Conservation (phyloP, 1,284 basidiomycete species). For the Ceratobasidium sp. region DNA sequence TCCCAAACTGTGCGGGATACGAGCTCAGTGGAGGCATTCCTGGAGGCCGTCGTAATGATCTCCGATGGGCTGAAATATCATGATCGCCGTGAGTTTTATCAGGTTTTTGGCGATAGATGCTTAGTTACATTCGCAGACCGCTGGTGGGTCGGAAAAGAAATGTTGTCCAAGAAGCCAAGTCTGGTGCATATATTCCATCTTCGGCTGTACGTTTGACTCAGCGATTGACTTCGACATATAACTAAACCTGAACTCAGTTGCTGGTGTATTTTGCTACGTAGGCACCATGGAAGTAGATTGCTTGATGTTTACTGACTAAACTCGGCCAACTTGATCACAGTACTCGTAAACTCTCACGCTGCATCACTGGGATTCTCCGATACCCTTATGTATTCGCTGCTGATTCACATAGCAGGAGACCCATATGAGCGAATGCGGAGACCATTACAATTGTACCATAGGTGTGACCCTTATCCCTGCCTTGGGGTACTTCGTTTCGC, state of each 20-base stretch:
- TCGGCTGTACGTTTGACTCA: neutral
- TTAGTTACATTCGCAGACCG: neutral
- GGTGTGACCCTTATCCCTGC: too few relatives aligned
- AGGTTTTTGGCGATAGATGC: neutral
- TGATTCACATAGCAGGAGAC: neutral
- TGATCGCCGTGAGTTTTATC: neutral
- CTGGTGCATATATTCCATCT: neutral
- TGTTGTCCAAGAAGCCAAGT: neutral
- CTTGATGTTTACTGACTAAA: neutral
- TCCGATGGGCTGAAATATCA: neutral
- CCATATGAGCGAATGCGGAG: neutral
- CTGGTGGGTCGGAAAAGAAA: neutral
- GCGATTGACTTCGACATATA: neutral
- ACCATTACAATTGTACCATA: too few relatives aligned
- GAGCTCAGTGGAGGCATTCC: neutral
- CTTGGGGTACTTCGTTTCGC: too few relatives aligned
- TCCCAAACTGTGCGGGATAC: neutral
- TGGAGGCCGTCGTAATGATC: neutral
- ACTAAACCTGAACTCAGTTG: neutral
- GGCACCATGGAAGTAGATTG: neutral
- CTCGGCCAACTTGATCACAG: neutral
- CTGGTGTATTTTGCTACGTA: constrained; percentile 22
- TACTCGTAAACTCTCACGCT: neutral
- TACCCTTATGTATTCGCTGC: neutral
- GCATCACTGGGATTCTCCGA: neutral